These are phyloP conservation scores for Coniochaeta sp. DNA, from an alignment of 2,329 filamentous ascomycete genomes.

Conservation along the genomic window DNA sequence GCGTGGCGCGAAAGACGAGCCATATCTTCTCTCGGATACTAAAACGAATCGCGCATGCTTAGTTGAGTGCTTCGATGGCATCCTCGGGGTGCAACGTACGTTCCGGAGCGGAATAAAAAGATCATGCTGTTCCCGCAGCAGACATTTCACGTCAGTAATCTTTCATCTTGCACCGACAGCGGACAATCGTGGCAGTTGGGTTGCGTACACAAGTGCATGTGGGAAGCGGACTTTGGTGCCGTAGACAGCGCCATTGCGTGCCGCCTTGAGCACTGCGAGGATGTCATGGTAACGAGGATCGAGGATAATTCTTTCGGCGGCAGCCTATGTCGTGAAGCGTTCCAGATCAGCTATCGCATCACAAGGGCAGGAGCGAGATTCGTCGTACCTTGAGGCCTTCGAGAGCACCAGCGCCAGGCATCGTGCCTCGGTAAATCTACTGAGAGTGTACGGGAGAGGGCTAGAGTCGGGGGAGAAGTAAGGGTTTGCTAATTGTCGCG, in stretches of 20 bases:
- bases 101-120: slow-evolving; percentile 88
- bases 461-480: background rate
- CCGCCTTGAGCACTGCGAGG: slow-evolving; percentile 80
- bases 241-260: slow-evolving; percentile 95
- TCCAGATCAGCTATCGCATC: background rate
- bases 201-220: slow-evolving; percentile 71
- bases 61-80: background rate
- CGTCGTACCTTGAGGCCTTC: slow-evolving; percentile 14
- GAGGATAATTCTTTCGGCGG: slow-evolving; percentile 68
- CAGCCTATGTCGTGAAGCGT: slow-evolving; percentile 38
- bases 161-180: background rate
- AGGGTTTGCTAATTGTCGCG: background rate
- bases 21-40: slow-evolving; percentile 67
- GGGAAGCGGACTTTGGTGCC: slow-evolving; percentile 97
- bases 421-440: slow-evolving; percentile 14
- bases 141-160: background rate
- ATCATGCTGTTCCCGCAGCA: slow-evolving; percentile 67
- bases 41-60: slow-evolving; percentile 1
- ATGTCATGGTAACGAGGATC: slow-evolving; percentile 81
- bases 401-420: slow-evolving; percentile 9
- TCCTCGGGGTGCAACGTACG: slow-evolving; percentile 42
- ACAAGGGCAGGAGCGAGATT: background rate
- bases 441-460: background rate
- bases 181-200: background rate
- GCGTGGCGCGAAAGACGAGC: slow-evolving; percentile 78